Evolutionary conservation across 257 asterid species (phyloP).

Genomic region (Asclepias syriaca): DNA sequence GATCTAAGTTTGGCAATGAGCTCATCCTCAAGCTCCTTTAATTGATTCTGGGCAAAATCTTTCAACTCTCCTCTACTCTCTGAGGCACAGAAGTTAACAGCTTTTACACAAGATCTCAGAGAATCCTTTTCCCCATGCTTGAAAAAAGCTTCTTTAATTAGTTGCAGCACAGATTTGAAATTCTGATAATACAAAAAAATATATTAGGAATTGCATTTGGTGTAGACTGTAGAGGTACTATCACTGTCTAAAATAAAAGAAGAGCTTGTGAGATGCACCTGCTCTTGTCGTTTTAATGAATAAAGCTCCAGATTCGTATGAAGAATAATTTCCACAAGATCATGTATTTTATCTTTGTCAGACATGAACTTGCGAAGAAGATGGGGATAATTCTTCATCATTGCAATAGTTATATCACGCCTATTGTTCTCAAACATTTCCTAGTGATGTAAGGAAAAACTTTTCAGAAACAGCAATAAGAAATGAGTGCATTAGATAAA

Average conservation of each 20-base stretch:
- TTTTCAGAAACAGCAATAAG: neutral
- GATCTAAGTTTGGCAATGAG: conserved; percentile 64
- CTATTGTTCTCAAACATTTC: conserved; percentile 60
- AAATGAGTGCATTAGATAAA: neutral
- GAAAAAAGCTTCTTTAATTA: conserved; percentile 72
- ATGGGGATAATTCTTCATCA: conserved; percentile 87
- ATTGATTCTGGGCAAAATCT: conserved; percentile 68
- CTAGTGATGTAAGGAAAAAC: conserved; percentile 38
- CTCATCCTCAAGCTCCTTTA: conserved; percentile 79
- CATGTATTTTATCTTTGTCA: conserved; percentile 78
- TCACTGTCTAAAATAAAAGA: conserved; percentile 6
- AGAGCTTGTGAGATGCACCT: conserved; percentile 40
- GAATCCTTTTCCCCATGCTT: conserved; percentile 87
- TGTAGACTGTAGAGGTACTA: neutral
- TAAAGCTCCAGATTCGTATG: conserved; percentile 82
- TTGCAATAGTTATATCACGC: conserved; percentile 66
- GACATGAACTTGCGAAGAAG: conserved; percentile 84
- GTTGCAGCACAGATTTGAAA: conserved; percentile 63
- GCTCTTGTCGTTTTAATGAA: conserved; percentile 88
- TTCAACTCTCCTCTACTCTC: conserved; percentile 88
- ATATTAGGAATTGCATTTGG: conserved; percentile 1
- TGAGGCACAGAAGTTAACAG: conserved; percentile 72
- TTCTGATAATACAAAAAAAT: conserved; percentile 36
- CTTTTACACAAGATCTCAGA: conserved; percentile 83
- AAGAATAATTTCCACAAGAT: conserved; percentile 67